phyloP scores from a whole-genome alignment of 2,329 filamentous ascomycete genomes.

The Calonectria ilicicola region DNA sequence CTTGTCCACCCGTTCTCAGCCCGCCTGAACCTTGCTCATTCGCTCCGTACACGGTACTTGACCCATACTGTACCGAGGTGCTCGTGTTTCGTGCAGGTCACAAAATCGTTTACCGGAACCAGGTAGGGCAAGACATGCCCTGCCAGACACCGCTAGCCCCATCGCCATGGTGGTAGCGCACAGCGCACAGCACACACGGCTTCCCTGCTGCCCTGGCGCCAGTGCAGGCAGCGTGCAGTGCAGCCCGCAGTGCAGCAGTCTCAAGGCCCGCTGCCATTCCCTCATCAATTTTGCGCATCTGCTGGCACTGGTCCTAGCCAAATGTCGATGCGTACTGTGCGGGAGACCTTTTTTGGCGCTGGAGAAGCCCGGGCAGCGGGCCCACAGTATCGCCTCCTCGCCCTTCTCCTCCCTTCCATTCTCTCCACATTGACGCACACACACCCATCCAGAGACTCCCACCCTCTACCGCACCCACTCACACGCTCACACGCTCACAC shows the following conservation, averaged over 20 bases:
- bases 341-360: conserved; percentile 21
- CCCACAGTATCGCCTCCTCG: conserved; percentile 40
- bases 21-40: conserved; percentile 22
- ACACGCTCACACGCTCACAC: conserved; percentile 32
- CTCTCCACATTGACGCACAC: conserved; percentile 42
- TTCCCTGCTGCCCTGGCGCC: background rate
- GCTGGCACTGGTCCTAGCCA: conserved; percentile 12
- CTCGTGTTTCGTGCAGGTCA: conserved; percentile 22
- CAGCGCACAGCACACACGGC: too few species aligned
- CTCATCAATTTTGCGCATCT: background rate
- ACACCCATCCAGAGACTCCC: conserved; percentile 35
- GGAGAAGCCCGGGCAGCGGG: conserved; percentile 23
- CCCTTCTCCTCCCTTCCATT: conserved; percentile 46
- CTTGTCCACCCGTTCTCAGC: conserved; percentile 30
- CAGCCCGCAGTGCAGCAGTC: background rate
- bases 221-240: background rate
- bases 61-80: conserved; percentile 26
- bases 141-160: conserved; percentile 1
- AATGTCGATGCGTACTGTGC: conserved; percentile 35
- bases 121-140: conserved; percentile 12
- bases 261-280: background rate
- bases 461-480: conserved; percentile 32
- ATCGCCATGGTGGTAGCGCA: background rate
- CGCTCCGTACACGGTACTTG: conserved; percentile 37
- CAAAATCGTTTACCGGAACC: conserved; percentile 21